A percentile compares a stretch with the other conserved stretches of the same genome.
Conservation (phyloP, 1,284 basidiomycete species). For the Marasmius oreades region DNA sequence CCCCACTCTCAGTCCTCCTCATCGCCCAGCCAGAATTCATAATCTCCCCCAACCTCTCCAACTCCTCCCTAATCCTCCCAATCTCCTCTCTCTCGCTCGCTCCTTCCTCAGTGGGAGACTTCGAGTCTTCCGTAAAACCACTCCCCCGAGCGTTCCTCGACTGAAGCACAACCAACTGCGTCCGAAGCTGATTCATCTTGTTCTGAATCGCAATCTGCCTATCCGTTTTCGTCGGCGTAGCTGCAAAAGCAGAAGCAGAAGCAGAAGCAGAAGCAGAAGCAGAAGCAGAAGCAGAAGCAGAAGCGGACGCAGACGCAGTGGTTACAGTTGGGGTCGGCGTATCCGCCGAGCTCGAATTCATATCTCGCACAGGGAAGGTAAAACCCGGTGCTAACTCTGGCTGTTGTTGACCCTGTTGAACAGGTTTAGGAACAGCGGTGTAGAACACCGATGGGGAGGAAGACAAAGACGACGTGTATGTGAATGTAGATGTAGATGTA, state of each 20-base stretch:
- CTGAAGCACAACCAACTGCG: not conserved
- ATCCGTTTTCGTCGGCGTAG: not conserved
- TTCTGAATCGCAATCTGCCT: not conserved
- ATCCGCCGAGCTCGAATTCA: too few relatives aligned
- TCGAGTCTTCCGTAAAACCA: not conserved
- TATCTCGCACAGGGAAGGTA: not conserved
- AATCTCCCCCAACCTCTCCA: not conserved
- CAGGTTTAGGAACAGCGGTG: not conserved
- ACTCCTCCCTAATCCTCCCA: not conserved
- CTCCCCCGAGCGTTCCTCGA: not conserved
- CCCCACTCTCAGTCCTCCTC: not conserved
- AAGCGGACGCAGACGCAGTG: too few relatives aligned
- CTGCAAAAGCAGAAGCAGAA: not conserved
- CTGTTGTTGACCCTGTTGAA: too few relatives aligned
- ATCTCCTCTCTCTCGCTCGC: not conserved
- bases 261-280: not conserved
- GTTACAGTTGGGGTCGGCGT: not conserved
- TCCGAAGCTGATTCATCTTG: not conserved
- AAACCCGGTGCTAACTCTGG: not conserved
- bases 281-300: too few relatives aligned
- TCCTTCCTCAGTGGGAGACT: not conserved
- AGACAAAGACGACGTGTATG: not conserved
- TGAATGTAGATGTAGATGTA: not conserved
- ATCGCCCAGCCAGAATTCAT: conserved; percentile 1
- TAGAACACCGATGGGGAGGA: not conserved